These are phyloP conservation scores for Raphanus raphanistrum DNA, from an alignment of 345 rosid genomes.

Conservation along the genomic window DNA sequence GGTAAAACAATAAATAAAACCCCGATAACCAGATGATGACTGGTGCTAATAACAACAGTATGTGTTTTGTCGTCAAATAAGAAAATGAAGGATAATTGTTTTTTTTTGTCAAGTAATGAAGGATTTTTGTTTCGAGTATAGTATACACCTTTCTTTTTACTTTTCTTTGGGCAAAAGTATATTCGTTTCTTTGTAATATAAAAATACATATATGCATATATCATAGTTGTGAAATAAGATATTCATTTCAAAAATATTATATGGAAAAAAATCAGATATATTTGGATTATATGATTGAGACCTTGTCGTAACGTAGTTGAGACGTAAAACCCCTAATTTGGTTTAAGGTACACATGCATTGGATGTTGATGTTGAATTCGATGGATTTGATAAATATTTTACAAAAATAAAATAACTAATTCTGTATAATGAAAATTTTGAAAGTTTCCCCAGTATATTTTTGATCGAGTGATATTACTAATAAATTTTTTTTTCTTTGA, in stretches of 20 bases:
- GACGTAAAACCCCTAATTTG: not conserved
- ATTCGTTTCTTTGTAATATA: not conserved
- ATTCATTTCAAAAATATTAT: not conserved
- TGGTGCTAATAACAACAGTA: not conserved
- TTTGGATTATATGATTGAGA: not conserved
- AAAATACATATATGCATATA: not conserved
- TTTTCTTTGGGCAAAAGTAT: not conserved
- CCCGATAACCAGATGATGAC: not conserved
- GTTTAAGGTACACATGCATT: not conserved
- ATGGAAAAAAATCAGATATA: not conserved
- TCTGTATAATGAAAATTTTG: not conserved
- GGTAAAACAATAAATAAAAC: not conserved
- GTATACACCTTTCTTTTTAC: not conserved
- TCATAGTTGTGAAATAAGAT: not conserved
- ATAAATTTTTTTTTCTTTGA: not conserved
- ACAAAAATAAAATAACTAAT: not conserved
- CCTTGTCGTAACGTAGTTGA: not conserved
- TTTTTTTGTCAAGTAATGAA: not conserved
- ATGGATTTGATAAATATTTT: not conserved
- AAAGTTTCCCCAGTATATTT: not conserved
- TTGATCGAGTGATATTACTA: not conserved
- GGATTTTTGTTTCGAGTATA: not conserved
- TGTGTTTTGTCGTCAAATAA: not conserved
- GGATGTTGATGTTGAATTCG: not conserved
- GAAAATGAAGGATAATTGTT: not conserved